Evolutionary conservation across 2,329 filamentous ascomycete genomes (phyloP).

Genomic region (Colletotrichum caudatum): DNA sequence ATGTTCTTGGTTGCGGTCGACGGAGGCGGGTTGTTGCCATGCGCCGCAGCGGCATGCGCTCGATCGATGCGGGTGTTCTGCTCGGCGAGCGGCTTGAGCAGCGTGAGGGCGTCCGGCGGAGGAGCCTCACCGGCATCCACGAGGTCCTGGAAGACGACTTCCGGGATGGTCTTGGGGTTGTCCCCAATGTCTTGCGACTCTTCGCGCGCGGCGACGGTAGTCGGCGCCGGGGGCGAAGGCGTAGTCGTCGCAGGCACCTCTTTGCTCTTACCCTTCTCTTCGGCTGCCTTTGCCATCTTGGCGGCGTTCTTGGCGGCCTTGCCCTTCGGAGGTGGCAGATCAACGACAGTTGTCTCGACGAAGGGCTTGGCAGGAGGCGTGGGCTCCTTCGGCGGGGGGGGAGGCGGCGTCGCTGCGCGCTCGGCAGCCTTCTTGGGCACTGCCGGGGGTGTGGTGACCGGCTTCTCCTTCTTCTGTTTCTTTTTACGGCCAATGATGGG

Average conservation of each 20-base stretch:
- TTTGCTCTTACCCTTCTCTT: slow-evolving; percentile 41
- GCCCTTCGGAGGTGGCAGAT: slow-evolving; percentile 41
- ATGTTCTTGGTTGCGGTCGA: slow-evolving; percentile 57
- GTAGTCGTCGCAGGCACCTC: slow-evolving; percentile 18
- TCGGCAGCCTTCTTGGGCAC: slow-evolving; percentile 40
- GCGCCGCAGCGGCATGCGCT: slow-evolving; percentile 14
- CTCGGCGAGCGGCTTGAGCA: slow-evolving; percentile 53
- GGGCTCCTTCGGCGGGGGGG: slow-evolving; percentile 39
- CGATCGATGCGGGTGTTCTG: slow-evolving; percentile 34
- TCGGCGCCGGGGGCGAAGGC: slow-evolving; percentile 18
- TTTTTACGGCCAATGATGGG: slow-evolving; percentile 85
- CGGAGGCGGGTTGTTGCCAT: slow-evolving; percentile 33
- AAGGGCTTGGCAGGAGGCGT: slow-evolving; percentile 32
- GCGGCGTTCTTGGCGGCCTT: slow-evolving; percentile 44
- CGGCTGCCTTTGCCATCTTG: slow-evolving; percentile 40
- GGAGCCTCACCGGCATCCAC: slow-evolving; percentile 21
- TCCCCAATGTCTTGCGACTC: slow-evolving; percentile 36
- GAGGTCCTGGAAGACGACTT: slow-evolving; percentile 39
- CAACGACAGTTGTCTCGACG: slow-evolving; percentile 46
- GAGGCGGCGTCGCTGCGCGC: slow-evolving; percentile 17
- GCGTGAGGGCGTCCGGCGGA: slow-evolving; percentile 49
- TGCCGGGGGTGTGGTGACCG: slow-evolving; percentile 44
- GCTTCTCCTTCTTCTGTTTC: slow-evolving; percentile 83
- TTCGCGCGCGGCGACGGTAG: slow-evolving; percentile 12
- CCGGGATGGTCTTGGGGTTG: slow-evolving; percentile 38